A percentile compares a stretch with the other conserved stretches of the same genome.
Conservation (phyloP, 495 filamentous ascomycete genomes). For the Tuber aestivum region DNA sequence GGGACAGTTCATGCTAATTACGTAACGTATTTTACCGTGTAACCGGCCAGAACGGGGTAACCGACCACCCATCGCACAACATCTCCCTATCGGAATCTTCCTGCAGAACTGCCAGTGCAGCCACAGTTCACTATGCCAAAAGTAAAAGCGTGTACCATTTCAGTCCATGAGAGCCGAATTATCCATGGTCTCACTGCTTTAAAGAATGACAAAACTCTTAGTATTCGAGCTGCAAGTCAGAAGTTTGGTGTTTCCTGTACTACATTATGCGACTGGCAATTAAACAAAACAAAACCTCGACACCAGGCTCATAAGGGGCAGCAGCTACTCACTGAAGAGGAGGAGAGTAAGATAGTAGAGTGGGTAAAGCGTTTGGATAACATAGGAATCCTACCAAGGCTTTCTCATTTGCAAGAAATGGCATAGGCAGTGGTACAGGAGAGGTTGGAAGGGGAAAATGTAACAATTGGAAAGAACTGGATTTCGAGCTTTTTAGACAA, state of each 20-base stretch:
- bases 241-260: slow-evolving; percentile 7
- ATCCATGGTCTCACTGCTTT: no score
- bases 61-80: no score
- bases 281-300: background rate
- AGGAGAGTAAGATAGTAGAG: slow-evolving; percentile 7
- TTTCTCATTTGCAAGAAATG: slow-evolving; percentile 8
- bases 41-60: no score
- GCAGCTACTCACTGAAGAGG: background rate
- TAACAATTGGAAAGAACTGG: slow-evolving; percentile 2
- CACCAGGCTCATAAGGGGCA: background rate
- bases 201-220: no score
- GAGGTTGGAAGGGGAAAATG: background rate
- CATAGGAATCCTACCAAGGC: slow-evolving; percentile 13
- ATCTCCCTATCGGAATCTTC: no score
- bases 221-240: no score
- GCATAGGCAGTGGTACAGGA: background rate
- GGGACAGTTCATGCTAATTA: no score
- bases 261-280: background rate
- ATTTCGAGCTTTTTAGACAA: slow-evolving; percentile 12
- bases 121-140: no score
- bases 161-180: no score
- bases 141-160: no score
- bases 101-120: no score
- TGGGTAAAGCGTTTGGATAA: slow-evolving; percentile 11
- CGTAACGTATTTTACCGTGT: no score